phyloP scores from a whole-genome alignment of 2,329 filamentous ascomycete genomes.

The Neofusicoccum ribis region DNA sequence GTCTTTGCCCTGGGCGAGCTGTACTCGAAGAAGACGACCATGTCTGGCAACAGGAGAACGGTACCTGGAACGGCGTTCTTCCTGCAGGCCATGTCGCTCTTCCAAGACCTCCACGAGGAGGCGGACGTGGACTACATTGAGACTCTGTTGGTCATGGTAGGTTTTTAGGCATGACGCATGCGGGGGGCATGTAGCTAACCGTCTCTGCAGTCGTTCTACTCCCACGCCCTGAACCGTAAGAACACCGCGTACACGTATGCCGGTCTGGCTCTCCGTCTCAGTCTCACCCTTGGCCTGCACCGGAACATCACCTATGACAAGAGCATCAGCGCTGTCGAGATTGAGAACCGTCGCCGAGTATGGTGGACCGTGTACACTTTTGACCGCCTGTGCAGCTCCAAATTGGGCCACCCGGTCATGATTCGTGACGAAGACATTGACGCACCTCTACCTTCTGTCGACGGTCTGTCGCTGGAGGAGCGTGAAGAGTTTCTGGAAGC shows the following conservation, averaged over 20 bases:
- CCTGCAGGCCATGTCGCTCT: slow-evolving; percentile 23
- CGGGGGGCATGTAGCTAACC: not conserved
- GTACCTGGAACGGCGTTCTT: slow-evolving; percentile 20
- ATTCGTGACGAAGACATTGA: slow-evolving; percentile 52
- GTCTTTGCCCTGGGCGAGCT: slow-evolving; percentile 26
- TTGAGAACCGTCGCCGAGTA: slow-evolving; percentile 25
- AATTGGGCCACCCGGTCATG: slow-evolving; percentile 51
- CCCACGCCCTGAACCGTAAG: slow-evolving; percentile 24
- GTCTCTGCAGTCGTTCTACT: slow-evolving; percentile 25
- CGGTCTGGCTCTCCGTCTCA: slow-evolving; percentile 22
- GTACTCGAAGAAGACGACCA: slow-evolving; percentile 20
- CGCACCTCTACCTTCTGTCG: slow-evolving; percentile 39
- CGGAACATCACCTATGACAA: slow-evolving; percentile 22
- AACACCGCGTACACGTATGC: slow-evolving; percentile 26
- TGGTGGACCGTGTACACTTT: slow-evolving; percentile 41
- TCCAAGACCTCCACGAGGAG: slow-evolving; percentile 23
- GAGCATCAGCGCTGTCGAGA: slow-evolving; percentile 18
- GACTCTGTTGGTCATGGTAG: slow-evolving; percentile 25
- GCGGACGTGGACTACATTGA: slow-evolving; percentile 25
- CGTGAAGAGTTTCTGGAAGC: slow-evolving; percentile 40
- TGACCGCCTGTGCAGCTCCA: slow-evolving; percentile 52
- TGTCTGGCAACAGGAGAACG: slow-evolving; percentile 19
- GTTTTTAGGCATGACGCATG: not conserved
- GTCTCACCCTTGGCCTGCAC: slow-evolving; percentile 22
- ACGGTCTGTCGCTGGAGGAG: slow-evolving; percentile 32